Conservation (phyloP, 2,329 filamentous ascomycete species). For the Cercospora zeina region DNA sequence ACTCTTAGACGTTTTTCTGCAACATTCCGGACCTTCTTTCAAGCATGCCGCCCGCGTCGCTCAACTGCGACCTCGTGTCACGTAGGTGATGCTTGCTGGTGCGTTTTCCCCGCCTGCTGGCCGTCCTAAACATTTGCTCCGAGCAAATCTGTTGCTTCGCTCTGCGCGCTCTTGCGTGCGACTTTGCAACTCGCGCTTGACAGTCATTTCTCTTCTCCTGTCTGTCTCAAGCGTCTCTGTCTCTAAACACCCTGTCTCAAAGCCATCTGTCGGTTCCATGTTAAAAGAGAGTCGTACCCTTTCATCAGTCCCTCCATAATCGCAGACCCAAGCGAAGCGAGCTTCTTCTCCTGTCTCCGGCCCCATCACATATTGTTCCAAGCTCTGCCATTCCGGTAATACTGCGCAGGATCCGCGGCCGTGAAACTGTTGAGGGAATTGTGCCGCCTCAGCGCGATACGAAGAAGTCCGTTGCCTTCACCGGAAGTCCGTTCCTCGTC, state of each 20-base stretch:
- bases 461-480: constrained; percentile 16
- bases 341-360: not conserved
- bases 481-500: constrained; percentile 15
- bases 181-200: constrained; percentile 9
- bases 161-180: constrained; percentile 4
- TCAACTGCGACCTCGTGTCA: not conserved
- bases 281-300: not conserved
- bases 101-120: not conserved
- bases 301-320: not conserved
- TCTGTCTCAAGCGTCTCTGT: not conserved
- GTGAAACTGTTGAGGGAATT: constrained; percentile 22
- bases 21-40: not conserved
- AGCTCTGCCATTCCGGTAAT: constrained; percentile 15
- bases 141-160: not conserved
- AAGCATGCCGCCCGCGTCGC: not conserved
- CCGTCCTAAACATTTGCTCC: not conserved
- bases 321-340: not conserved
- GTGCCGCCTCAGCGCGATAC: constrained; percentile 15
- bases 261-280: not conserved
- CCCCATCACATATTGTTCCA: constrained; percentile 18
- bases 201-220: not conserved
- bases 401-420: constrained; percentile 12
- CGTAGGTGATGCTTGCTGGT: not conserved
- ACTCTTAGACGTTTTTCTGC: not conserved
- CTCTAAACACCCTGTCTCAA: constrained; percentile 9